These are phyloP conservation scores for Candida mattraensis DNA, from an alignment of 805 yeast genomes.

Conservation along the genomic window DNA sequence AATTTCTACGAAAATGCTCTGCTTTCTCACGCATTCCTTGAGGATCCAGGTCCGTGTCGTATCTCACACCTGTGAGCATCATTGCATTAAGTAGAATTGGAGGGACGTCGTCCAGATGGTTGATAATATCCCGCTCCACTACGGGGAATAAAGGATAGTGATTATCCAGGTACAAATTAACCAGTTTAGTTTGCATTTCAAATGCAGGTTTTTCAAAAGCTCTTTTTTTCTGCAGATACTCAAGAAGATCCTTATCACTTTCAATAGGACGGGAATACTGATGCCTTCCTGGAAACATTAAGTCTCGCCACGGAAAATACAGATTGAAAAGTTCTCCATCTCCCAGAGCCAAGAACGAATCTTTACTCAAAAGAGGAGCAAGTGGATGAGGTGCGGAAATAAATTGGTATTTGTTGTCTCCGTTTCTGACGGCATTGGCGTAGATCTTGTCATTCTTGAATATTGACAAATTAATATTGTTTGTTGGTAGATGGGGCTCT, in stretches of 20 bases:
- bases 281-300: constrained; percentile 19
- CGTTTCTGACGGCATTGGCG: constrained; percentile 25
- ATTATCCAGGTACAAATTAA: constrained; percentile 25
- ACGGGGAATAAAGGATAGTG: constrained; percentile 33
- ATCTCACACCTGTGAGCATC: constrained; percentile 26
- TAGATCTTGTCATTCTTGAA: constrained; percentile 27
- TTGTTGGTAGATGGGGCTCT: too few relatives aligned
- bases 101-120: constrained; percentile 21
- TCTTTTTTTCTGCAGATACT: constrained; percentile 25
- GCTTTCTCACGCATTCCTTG: constrained; percentile 23
- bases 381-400: constrained; percentile 34
- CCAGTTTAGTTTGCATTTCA: constrained; percentile 22
- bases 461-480: constrained; percentile 1
- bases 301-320: constrained; percentile 34
- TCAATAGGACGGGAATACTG: constrained; percentile 12
- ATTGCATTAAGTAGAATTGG: constrained; percentile 32
- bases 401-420: constrained; percentile 27
- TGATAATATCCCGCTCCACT: constrained; percentile 23
- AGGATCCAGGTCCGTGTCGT: constrained; percentile 16
- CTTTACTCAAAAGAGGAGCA: constrained; percentile 33
- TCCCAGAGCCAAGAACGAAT: constrained; percentile 32
- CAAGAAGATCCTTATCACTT: constrained; percentile 25
- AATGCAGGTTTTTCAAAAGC: constrained; percentile 27
- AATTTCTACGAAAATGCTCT: constrained; percentile 24
- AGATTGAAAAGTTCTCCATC: constrained; percentile 31